Evolutionary conservation across 23 red algal genomes (phyloP).

Genomic region (Chondrus crispus): DNA sequence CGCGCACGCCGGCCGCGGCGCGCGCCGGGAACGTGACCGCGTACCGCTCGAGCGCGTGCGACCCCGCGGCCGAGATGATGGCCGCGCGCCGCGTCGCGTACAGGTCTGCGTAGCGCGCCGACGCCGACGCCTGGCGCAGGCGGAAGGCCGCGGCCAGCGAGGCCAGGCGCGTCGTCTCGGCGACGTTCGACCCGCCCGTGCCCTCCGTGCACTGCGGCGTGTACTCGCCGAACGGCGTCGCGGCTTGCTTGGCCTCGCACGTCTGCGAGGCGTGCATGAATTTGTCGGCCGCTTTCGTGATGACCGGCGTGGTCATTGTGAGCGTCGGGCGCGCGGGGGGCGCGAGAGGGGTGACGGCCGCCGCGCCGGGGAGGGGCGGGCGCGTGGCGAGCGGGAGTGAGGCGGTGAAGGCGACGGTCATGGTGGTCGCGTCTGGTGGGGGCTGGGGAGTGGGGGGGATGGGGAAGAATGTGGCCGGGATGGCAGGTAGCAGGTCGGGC

Average conservation of each 20-base stretch:
- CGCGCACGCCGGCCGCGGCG: slow-evolving; percentile 32
- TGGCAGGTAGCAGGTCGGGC: too few species aligned
- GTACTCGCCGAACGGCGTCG: slow-evolving; percentile 38
- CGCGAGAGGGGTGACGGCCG: too few species aligned
- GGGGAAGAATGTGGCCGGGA: too few species aligned
- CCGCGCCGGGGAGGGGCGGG: too few species aligned
- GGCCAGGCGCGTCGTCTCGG: slow-evolving; percentile 22
- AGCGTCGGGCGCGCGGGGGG: too few species aligned
- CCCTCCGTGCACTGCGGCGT: slow-evolving; percentile 71
- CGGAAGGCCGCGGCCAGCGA: slow-evolving; percentile 32
- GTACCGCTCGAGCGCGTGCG: slow-evolving; percentile 22
- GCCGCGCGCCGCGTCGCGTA: slow-evolving; percentile 55
- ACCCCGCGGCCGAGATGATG: slow-evolving; percentile 35
- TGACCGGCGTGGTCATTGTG: too few species aligned
- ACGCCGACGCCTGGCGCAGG: slow-evolving; percentile 21
- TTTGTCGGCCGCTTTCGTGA: too few species aligned
- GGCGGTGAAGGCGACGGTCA: too few species aligned
- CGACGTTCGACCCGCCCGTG: slow-evolving; percentile 16
- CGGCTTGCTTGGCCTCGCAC: slow-evolving; percentile 28
- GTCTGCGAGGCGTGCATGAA: slow-evolving; percentile 37
- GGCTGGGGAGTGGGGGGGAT: too few species aligned
- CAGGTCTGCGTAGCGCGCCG: slow-evolving; percentile 3
- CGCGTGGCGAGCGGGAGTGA: too few species aligned
- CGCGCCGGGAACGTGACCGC: slow-evolving; percentile 2
- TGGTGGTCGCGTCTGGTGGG: too few species aligned